phyloP scores from a whole-genome alignment of 108 stramenopile genomes.

The Fistulifera pelliculosa region DNA sequence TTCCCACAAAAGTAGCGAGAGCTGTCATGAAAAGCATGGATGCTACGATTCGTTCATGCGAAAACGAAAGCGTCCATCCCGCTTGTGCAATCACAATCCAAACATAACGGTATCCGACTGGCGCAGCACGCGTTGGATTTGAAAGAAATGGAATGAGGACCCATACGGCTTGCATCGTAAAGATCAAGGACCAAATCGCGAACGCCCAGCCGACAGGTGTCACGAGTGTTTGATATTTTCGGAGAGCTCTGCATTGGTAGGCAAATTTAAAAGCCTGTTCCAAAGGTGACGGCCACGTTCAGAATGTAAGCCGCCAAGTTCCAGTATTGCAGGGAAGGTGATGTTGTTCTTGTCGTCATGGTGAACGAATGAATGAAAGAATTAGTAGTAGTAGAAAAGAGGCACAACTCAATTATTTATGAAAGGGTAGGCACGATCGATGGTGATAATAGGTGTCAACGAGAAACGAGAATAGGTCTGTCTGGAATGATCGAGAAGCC shows the following conservation, averaged over 20 bases:
- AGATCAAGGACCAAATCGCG: conserved; percentile 78
- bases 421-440: too few relatives aligned
- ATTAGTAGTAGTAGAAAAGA: too few relatives aligned
- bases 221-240: conserved; percentile 74
- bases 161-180: conserved; percentile 53
- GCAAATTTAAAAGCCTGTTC: conserved; percentile 33
- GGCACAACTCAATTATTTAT: too few relatives aligned
- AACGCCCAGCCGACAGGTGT: conserved; percentile 67
- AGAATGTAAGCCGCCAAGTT: conserved; percentile 57
- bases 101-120: conserved; percentile 51
- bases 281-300: conserved; percentile 55
- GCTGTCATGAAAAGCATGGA: conserved; percentile 55
- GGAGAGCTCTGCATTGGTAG: conserved; percentile 45
- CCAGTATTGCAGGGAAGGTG: too few relatives aligned
- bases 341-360: too few relatives aligned
- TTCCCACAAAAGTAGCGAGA: conserved; percentile 27
- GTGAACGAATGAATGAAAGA: too few relatives aligned
- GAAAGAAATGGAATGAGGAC: conserved; percentile 41
- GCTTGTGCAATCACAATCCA: conserved; percentile 41
- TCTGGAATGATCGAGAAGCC: too few relatives aligned
- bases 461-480: too few relatives aligned
- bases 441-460: too few relatives aligned
- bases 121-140: conserved; percentile 35
- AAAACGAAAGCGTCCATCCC: conserved; percentile 63
- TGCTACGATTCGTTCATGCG: conserved; percentile 39